Evolutionary conservation across 2,329 filamentous ascomycete species (phyloP), one percentile per base, ranked within the genome.

Genomic region (Trichoderma semiorbis): DNA sequence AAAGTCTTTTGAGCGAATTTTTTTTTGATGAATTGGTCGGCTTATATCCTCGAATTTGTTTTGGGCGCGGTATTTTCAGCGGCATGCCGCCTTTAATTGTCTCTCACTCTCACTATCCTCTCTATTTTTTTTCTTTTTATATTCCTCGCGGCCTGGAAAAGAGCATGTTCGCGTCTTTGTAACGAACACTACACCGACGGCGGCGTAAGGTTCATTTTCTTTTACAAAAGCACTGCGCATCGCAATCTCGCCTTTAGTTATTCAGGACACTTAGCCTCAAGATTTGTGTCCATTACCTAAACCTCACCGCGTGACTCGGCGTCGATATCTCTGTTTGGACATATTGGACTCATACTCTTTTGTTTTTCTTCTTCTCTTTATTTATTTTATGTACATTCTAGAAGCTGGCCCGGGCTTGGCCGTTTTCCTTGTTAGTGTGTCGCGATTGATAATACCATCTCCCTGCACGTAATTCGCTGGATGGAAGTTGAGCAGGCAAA

Each of bases 301-400:
- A 32, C 39, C 39, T 70, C 39, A 47, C 71, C 47, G 75, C 77
- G 78, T 77, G 75, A 75, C 75, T 74, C 74, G 74, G 76, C 77
- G 75, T 79, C 76, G 75, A 76, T 72, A 76, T 76, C 73, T 76
- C 68, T 75, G 74, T 72, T 76, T 50, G 77, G 78, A 79, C 79
- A 76, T 79, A 76, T 79, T 79, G 74, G 76, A 74, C 73, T 78
- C 74, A 78, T 78, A 77, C 75, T 77, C 75, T 75, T 68, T 70
- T 78, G 39, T 73, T 72, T 72, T 61, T 74, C 65, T 78, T 74
- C 73, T 72, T 65, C 73, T 72, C 75, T 69, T 73, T 72, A 75
- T 72, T 72, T 71, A 70, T 75, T 78, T 77, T 72, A 71, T 79
- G 77, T 81, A 79, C 76, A 80, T 81, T 78, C 76, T 79, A 80